phyloP scores from a whole-genome alignment of 257 asterid species.

The Orobanche coerulescens region DNA sequence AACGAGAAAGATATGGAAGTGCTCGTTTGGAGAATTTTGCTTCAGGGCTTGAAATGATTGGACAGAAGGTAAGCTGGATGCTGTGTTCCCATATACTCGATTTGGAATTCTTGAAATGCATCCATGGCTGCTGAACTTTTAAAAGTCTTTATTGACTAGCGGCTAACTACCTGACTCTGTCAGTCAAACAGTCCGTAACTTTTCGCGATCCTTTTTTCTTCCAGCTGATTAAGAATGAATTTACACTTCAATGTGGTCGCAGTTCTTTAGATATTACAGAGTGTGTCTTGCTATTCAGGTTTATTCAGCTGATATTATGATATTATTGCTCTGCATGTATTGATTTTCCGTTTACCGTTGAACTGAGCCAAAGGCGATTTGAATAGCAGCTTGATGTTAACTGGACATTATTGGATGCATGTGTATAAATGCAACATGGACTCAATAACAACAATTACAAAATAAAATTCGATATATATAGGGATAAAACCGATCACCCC shows the following conservation, averaged over 20 bases:
- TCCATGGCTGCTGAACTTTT: slow-evolving; percentile 1
- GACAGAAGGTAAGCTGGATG: slow-evolving; percentile 66
- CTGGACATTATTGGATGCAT: slow-evolving; percentile 17
- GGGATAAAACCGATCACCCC: too few species aligned
- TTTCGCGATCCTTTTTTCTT: neutral
- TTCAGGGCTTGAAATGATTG: slow-evolving; percentile 88
- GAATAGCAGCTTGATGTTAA: slow-evolving; percentile 8
- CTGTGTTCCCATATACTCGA: slow-evolving; percentile 11
- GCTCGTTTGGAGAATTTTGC: slow-evolving; percentile 95
- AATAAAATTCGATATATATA: too few species aligned
- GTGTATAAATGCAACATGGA: neutral
- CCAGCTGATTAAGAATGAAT: neutral
- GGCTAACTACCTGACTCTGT: neutral
- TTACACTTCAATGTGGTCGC: neutral
- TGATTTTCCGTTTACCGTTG: neutral
- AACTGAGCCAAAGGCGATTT: neutral
- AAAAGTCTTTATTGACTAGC: slow-evolving; percentile 7
- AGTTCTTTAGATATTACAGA: neutral
- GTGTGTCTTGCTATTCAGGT: neutral
- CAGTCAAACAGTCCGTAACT: neutral
- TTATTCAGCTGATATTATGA: neutral
- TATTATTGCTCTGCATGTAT: neutral
- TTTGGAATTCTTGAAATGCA: slow-evolving; percentile 1
- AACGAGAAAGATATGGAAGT: slow-evolving; percentile 84
- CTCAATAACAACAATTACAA: neutral